Conservation (phyloP, 192 early-diverging fungal genomes). For the Mortierella alpina region DNA sequence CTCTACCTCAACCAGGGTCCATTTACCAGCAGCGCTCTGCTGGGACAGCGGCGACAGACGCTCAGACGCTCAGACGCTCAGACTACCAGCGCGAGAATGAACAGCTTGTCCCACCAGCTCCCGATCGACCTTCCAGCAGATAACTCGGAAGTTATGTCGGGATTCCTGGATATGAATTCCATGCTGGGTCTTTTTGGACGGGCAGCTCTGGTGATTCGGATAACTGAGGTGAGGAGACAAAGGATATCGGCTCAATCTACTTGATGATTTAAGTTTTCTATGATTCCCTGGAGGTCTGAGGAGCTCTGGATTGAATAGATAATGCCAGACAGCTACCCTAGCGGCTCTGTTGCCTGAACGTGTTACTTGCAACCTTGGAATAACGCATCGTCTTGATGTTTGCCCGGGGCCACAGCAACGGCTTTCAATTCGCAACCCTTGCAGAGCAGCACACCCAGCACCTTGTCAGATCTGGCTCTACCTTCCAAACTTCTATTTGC, state of each 20-base stretch:
- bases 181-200: slow-evolving; percentile 32
- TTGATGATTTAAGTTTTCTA: no score
- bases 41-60: slow-evolving; percentile 1
- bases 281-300: no score
- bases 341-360: background rate
- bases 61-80: no score
- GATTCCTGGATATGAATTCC: slow-evolving; percentile 33
- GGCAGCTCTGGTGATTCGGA: slow-evolving; percentile 38
- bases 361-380: slow-evolving; percentile 27
- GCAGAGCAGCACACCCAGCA: slow-evolving; percentile 49
- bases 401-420: slow-evolving; percentile 3
- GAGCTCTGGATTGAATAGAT: no score
- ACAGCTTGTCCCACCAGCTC: slow-evolving; percentile 21
- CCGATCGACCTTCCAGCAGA: slow-evolving; percentile 37
- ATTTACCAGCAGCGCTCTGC: background rate
- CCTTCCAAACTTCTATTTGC: background rate
- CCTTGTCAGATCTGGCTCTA: slow-evolving; percentile 4
- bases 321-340: no score
- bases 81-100: slow-evolving; percentile 6
- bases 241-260: slow-evolving; percentile 49
- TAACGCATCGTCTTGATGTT: background rate
- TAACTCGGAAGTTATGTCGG: slow-evolving; percentile 27
- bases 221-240: slow-evolving; percentile 40
- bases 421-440: slow-evolving; percentile 9
- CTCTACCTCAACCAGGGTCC: background rate